Base-by-base conservation (phyloP, 2,329 filamentous ascomycete genomes). In the Anthostomella pinea region DNA sequence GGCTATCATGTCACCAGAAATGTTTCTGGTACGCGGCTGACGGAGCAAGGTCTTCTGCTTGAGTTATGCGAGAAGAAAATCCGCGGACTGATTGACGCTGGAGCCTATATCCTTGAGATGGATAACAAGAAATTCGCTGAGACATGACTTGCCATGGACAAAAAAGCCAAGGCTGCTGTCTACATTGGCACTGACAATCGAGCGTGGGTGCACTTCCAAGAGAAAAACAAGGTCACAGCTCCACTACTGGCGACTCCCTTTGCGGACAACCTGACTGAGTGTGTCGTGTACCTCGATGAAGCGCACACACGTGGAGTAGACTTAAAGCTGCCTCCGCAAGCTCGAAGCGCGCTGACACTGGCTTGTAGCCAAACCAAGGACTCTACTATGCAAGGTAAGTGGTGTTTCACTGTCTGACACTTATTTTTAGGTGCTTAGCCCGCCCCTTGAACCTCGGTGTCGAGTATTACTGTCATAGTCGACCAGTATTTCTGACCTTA, bases 41-140 rank as follows among this genome's bases (percentile, higher is more conserved):
- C 64, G 0, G 77, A 80, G 34, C 9, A 49, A 0, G 54, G 57
- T 0, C 53, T 84, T 0, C 53, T 81, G 0, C 1, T 30, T 0
- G 57, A 52, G 8, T 56, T 82, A 0, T 26, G 27, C 0, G 17
- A 47, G 0, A 45, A 30, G 1, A 21, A 41, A 0, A 79, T 80
- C 13, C 61, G 66, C 0, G 63, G 85, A 0, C 61, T 85, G 0
- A 78, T 85, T 0, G 81, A 85, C 50, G 76, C 78, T 0, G 81
- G 81, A 0, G 80, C 81, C 0, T 73, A 79, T 14, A 75, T 85
- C n/a, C 54, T 85, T 0, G 81, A 85, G 48, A 75, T 79, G 64
- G 65, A 71, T 42, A 84, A 81, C 45, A 30, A 53, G 1, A 56
- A 55, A 0, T 59, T 83, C 0, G 77, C 66, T 0, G 57, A 58